These are phyloP conservation scores for Odontarrhena argentea DNA, from an alignment of 345 rosid species.

Conservation along the genomic window DNA sequence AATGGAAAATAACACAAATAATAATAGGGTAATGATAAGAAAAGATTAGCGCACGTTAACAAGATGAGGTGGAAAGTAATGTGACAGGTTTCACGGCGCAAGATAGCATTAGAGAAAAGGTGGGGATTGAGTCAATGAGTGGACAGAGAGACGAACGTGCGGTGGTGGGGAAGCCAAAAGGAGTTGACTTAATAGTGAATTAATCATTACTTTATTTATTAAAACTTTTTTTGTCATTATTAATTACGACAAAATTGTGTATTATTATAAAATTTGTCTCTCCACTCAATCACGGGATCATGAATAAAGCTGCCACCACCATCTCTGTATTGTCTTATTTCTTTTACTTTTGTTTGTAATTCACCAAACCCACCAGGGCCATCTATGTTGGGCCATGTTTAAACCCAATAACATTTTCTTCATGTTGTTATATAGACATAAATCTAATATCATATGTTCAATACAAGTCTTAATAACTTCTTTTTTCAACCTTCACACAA, in stretches of 20 bases:
- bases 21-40: slow-evolving; percentile 21
- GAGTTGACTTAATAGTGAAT: slow-evolving; percentile 40
- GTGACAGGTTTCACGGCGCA: slow-evolving; percentile 15
- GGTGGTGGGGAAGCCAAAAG: slow-evolving; percentile 37
- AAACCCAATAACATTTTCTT: too few relatives aligned
- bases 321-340: slow-evolving; percentile 1
- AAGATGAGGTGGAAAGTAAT: slow-evolving; percentile 19
- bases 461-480: too few relatives aligned
- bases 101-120: slow-evolving; percentile 28
- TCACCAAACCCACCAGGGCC: too few relatives aligned
- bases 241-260: slow-evolving; percentile 30
- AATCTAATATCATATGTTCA: too few relatives aligned
- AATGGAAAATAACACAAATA: neutral
- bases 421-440: too few relatives aligned
- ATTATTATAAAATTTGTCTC: slow-evolving; percentile 22
- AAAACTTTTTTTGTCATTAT: slow-evolving; percentile 28
- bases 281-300: slow-evolving; percentile 39
- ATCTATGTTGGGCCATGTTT: too few relatives aligned
- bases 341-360: neutral
- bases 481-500: too few relatives aligned
- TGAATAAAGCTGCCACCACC: slow-evolving; percentile 35
- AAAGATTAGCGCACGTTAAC: slow-evolving; percentile 21
- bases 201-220: slow-evolving; percentile 19
- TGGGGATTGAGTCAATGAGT: slow-evolving; percentile 36
- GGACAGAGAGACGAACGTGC: slow-evolving; percentile 43